Conservation (phyloP, 202 grass and related monocot species). For the Musa balbisiana region DNA sequence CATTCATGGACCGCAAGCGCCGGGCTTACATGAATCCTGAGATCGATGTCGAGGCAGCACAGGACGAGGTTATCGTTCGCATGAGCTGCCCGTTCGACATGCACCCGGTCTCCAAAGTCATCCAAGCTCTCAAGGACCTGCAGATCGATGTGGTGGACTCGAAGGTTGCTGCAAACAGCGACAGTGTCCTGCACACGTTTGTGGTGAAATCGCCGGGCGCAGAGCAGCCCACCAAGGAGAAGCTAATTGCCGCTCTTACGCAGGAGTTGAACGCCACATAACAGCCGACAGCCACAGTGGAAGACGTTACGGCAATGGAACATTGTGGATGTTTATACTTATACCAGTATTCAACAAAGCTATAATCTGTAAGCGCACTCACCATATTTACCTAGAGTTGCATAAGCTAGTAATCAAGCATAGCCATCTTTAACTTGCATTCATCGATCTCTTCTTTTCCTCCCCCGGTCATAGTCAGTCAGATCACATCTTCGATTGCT, state of each 20-base stretch:
- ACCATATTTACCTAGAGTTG: too few species aligned
- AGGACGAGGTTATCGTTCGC: conserved; percentile 4
- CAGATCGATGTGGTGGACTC: conserved; percentile 5
- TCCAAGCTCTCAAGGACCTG: background rate
- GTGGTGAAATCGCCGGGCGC: conserved; percentile 17
- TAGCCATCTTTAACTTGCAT: too few species aligned
- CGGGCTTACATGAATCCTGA: background rate
- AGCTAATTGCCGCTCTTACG: conserved; percentile 54
- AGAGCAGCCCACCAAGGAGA: conserved; percentile 46
- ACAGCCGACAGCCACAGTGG: background rate
- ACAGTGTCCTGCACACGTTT: conserved; percentile 2
- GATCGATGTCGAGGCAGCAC: background rate
- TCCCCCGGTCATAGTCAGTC: too few species aligned
- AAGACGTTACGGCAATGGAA: background rate
- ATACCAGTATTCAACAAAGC: background rate
- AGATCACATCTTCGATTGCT: too few species aligned
- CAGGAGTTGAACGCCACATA: conserved; percentile 33
- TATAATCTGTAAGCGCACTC: too few species aligned
- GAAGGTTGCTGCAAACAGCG: background rate
- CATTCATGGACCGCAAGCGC: background rate
- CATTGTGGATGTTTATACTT: conserved; percentile 27
- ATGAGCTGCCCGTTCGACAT: conserved; percentile 11
- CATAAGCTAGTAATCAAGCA: too few species aligned
- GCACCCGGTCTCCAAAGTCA: conserved; percentile 2
- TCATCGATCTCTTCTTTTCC: too few species aligned